Conservation (phyloP, 1,284 basidiomycete genomes). For the Leccinum pseudoinsigne region DNA sequence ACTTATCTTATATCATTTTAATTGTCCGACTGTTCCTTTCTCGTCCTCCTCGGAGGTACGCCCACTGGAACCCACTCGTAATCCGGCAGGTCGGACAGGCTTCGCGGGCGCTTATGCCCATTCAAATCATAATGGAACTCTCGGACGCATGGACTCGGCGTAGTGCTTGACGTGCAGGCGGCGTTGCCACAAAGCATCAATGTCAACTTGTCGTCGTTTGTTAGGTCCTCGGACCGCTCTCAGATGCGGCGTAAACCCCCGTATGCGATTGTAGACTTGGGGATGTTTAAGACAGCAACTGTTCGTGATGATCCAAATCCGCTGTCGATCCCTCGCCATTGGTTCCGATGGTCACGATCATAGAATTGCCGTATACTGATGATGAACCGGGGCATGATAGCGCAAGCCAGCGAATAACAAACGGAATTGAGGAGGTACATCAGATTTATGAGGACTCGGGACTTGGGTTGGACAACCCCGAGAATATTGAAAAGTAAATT, state of each 20-base stretch:
- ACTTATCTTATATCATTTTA: neutral
- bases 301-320: neutral
- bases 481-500: slow-evolving; percentile 10
- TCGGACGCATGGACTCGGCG: neutral
- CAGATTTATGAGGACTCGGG: neutral
- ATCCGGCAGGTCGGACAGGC: neutral
- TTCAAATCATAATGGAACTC: neutral
- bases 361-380: neutral
- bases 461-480: neutral
- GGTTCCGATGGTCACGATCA: neutral
- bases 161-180: neutral
- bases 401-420: neutral
- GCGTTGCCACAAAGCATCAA: neutral
- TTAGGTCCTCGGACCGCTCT: no score
- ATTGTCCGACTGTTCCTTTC: neutral
- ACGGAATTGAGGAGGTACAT: neutral
- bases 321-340: neutral
- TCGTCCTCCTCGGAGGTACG: neutral
- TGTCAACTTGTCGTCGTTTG: neutral
- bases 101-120: neutral
- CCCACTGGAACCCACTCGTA: neutral
- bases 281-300: neutral
- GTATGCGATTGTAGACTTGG: neutral
- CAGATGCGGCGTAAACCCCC: neutral
- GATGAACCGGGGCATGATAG: slow-evolving; percentile 1